Percentiles rank a stretch among this genome's conserved stretches.
Conservation (phyloP, 2,329 filamentous ascomycete genomes). For the Sphaerulina vaccinii region DNA sequence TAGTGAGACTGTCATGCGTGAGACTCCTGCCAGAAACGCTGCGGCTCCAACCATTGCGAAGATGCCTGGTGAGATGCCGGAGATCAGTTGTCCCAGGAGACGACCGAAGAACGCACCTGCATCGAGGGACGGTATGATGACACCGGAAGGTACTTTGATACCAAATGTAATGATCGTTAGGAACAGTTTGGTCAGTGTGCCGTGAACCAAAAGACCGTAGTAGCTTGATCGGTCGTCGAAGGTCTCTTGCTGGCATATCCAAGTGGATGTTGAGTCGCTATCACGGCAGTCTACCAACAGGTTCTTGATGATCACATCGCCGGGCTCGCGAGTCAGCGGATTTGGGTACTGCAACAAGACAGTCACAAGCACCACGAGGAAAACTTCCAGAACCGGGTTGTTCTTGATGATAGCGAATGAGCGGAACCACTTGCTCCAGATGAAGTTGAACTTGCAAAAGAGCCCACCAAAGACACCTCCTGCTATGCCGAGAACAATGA, state of each 20-base stretch:
- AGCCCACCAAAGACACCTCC: conserved; percentile 60
- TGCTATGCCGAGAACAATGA: conserved; percentile 55
- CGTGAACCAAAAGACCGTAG: conserved; percentile 53
- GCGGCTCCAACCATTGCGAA: conserved; percentile 62
- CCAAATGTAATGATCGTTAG: conserved; percentile 60
- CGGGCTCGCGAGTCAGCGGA: conserved; percentile 54
- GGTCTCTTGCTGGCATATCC: conserved; percentile 54
- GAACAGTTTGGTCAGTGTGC: conserved; percentile 55
- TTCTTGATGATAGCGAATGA: conserved; percentile 53
- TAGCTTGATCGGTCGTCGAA: conserved; percentile 43
- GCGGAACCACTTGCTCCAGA: conserved; percentile 58
- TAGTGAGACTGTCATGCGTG: conserved; percentile 58
- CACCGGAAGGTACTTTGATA: conserved; percentile 59
- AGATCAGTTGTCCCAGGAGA: conserved; percentile 49
- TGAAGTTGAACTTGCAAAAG: conserved; percentile 59
- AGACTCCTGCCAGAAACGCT: conserved; percentile 59
- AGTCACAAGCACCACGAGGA: conserved; percentile 54
- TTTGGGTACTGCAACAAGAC: conserved; percentile 58
- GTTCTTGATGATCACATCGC: conserved; percentile 57
- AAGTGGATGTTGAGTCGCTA: conserved; percentile 39
- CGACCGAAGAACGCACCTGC: conserved; percentile 59
- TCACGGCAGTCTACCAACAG: conserved; percentile 56
- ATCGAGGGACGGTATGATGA: conserved; percentile 61
- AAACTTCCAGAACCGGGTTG: conserved; percentile 57
- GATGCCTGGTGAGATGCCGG: conserved; percentile 55